Conservation (phyloP, 345 rosid species). For the Cochlearia excelsa region DNA sequence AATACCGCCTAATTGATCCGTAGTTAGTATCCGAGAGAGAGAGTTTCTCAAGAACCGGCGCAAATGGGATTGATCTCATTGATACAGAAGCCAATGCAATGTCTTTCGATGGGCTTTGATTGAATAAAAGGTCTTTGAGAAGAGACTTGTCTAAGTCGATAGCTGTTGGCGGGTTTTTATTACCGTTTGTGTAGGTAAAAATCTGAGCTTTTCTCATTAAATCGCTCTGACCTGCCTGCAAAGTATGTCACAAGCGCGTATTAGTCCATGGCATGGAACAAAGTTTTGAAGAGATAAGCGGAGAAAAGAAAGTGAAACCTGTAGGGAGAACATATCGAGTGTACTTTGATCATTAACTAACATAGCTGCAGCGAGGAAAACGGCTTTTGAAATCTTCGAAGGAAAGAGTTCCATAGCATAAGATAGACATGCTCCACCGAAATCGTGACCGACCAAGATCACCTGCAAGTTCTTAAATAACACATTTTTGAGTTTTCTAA, state of each 20-base stretch:
- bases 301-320: slow-evolving; percentile 43
- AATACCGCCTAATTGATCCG: slow-evolving; percentile 82
- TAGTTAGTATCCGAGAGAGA: slow-evolving; percentile 61
- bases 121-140: slow-evolving; percentile 67
- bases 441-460: slow-evolving; percentile 90
- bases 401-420: slow-evolving; percentile 89
- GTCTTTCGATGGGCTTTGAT: slow-evolving; percentile 89
- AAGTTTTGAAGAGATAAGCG: background rate
- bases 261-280: background rate
- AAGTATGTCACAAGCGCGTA: background rate
- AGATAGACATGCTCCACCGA: slow-evolving; percentile 89
- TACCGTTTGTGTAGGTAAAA: slow-evolving; percentile 81
- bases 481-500: background rate
- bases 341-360: slow-evolving; percentile 64
- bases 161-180: slow-evolving; percentile 75
- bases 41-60: slow-evolving; percentile 89
- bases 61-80: slow-evolving; percentile 89
- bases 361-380: slow-evolving; percentile 85
- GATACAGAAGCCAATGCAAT: slow-evolving; percentile 90
- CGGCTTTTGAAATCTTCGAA: slow-evolving; percentile 62
- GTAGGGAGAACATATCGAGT: slow-evolving; percentile 67
- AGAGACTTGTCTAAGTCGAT: slow-evolving; percentile 81
- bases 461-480: slow-evolving; percentile 49
- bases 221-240: slow-evolving; percentile 68
- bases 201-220: slow-evolving; percentile 71